Evolutionary conservation across 352 stramenopile species (phyloP).

Genomic region (Phytopythium oedochilum): DNA sequence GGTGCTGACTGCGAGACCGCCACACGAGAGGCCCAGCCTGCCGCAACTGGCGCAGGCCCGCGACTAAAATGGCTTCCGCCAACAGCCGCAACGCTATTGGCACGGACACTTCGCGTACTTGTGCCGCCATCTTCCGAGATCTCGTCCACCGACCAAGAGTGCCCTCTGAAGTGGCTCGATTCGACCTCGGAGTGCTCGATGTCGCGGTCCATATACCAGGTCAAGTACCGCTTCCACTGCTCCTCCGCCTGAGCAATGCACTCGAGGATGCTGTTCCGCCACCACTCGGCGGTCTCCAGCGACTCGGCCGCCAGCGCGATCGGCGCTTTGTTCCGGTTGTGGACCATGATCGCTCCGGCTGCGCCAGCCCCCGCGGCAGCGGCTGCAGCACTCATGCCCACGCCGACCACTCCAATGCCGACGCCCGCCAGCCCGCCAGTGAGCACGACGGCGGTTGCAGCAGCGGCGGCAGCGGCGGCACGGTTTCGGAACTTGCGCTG

Average conservation of each 20-base stretch:
- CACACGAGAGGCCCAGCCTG: neutral
- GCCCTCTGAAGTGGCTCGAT: neutral
- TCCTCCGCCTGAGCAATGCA: conserved; percentile 82
- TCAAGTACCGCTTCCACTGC: conserved; percentile 82
- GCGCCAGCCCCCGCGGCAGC: conserved; percentile 69
- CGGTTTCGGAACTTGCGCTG: conserved; percentile 61
- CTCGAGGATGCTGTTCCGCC: conserved; percentile 81
- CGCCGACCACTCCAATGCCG: conserved; percentile 70
- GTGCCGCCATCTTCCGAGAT: neutral
- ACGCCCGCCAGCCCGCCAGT: conserved; percentile 75
- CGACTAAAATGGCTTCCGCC: neutral
- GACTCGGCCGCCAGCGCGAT: conserved; percentile 80
- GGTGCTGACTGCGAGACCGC: neutral
- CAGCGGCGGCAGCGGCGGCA: conserved; percentile 62
- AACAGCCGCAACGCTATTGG: neutral
- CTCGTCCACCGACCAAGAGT: neutral
- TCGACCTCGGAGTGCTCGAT: conserved; percentile 36
- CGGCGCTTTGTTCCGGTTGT: conserved; percentile 63
- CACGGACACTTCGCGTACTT: neutral
- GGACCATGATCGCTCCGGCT: conserved; percentile 62
- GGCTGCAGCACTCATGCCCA: conserved; percentile 75
- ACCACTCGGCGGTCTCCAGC: conserved; percentile 79
- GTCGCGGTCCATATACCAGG: conserved; percentile 86
- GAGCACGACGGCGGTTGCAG: conserved; percentile 71
- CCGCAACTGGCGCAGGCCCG: neutral